These are phyloP conservation scores for Rhodotorula sp. DNA, from an alignment of 1,284 basidiomycete genomes.

Conservation along the genomic window DNA sequence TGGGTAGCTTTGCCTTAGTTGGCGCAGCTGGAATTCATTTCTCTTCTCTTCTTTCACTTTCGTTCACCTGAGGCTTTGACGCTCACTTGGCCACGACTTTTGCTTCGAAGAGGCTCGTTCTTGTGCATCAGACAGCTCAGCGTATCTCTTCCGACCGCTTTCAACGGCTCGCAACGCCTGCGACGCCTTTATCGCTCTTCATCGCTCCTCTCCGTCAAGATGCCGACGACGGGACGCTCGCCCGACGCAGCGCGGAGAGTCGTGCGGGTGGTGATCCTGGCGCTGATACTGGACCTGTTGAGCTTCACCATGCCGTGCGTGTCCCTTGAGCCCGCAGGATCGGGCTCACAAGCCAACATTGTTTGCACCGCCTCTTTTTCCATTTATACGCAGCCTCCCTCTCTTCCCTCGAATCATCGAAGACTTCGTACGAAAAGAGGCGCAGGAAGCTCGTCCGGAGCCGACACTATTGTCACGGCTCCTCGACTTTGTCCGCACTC, in stretches of 20 bases:
- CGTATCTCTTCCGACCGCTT: no score
- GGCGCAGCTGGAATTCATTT: no score
- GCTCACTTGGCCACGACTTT: neutral
- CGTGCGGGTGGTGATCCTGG: conserved; percentile 38
- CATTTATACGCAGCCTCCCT: conserved; percentile 30
- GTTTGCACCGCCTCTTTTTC: neutral
- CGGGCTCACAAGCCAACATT: neutral
- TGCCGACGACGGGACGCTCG: neutral
- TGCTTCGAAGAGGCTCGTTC: no score
- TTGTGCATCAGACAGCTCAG: no score
- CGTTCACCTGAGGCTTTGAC: no score
- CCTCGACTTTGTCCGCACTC: conserved; percentile 15
- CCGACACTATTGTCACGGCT: conserved; percentile 31
- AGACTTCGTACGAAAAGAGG: conserved; percentile 33
- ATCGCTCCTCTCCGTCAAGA: neutral
- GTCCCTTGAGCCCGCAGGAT: no score
- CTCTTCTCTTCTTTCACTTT: no score
- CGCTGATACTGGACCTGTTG: conserved; percentile 40
- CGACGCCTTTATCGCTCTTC: neutral
- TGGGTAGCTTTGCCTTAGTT: no score
- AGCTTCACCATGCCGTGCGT: conserved; percentile 42
- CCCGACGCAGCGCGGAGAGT: conserved; percentile 6
- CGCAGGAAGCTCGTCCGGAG: neutral
- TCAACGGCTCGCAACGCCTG: no score
- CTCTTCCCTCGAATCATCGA: conserved; percentile 42